Conservation (phyloP, 805 yeast genomes). For the Saccharomycopsis selenospora region DNA sequence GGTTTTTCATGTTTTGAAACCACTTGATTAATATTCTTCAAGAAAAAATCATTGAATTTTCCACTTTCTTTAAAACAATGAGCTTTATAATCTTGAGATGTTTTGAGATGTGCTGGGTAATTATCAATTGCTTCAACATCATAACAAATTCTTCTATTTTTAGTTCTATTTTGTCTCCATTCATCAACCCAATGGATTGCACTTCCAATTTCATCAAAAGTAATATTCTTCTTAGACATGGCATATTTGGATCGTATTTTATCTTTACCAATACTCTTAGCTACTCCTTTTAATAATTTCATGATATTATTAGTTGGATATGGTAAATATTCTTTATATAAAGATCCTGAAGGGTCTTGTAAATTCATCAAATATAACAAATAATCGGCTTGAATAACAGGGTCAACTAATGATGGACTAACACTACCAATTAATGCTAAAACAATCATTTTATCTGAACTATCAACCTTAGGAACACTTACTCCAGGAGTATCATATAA, state of each 20-base stretch:
- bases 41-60: not conserved
- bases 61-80: not conserved
- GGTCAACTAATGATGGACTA: slow-evolving; percentile 63
- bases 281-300: slow-evolving; percentile 44
- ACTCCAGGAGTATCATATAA: slow-evolving; percentile 93
- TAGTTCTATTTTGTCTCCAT: slow-evolving; percentile 47
- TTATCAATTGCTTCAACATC: slow-evolving; percentile 26
- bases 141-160: slow-evolving; percentile 30
- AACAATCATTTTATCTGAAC: slow-evolving; percentile 63
- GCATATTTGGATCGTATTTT: slow-evolving; percentile 20
- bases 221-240: slow-evolving; percentile 27
- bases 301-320: slow-evolving; percentile 69
- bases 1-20: no score
- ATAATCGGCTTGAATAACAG: slow-evolving; percentile 80
- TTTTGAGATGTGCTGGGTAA: slow-evolving; percentile 9
- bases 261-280: slow-evolving; percentile 31
- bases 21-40: no score
- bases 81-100: slow-evolving; percentile 9
- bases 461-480: slow-evolving; percentile 64
- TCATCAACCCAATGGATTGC: slow-evolving; percentile 57
- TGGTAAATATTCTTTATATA: slow-evolving; percentile 35
- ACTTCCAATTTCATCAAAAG: slow-evolving; percentile 48
- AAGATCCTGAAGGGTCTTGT: slow-evolving; percentile 40
- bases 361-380: slow-evolving; percentile 66
- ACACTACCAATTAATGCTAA: slow-evolving; percentile 73